These are phyloP conservation scores for Polyplosphaeria fusca DNA, from an alignment of 495 filamentous ascomycete genomes.

Conservation along the genomic window DNA sequence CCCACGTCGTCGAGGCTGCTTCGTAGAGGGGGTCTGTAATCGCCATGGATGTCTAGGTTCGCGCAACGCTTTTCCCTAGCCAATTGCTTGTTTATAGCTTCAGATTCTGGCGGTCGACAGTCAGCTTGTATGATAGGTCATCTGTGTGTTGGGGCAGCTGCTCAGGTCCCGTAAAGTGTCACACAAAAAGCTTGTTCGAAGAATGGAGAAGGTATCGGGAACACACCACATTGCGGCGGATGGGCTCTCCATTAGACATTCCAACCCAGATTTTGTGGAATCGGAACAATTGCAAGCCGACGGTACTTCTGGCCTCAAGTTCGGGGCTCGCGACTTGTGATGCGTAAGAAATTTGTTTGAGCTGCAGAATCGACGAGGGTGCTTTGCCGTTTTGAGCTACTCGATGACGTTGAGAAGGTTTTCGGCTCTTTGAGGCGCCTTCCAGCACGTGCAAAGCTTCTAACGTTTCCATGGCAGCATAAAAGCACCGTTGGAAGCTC, in stretches of 20 bases:
- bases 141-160: neutral
- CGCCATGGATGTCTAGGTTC: slow-evolving; percentile 2
- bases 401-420: slow-evolving; percentile 24
- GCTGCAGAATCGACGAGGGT: slow-evolving; percentile 28
- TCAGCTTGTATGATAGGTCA: neutral
- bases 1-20: slow-evolving; percentile 31
- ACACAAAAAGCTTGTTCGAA: neutral
- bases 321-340: neutral
- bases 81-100: no score
- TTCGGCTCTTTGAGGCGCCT: no score
- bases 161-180: neutral
- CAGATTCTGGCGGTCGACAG: neutral
- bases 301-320: neutral
- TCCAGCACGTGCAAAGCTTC: no score
- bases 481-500: no score
- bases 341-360: slow-evolving; percentile 28
- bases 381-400: slow-evolving; percentile 26
- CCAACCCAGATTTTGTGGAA: neutral
- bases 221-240: neutral
- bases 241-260: no score
- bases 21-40: slow-evolving; percentile 31
- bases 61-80: neutral
- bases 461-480: no score
- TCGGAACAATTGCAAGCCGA: neutral
- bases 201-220: neutral